Percentiles rank a stretch among this genome's conserved stretches.
Conservation (phyloP, 148 eudicot genomes). For the Nyssa sinensis region DNA sequence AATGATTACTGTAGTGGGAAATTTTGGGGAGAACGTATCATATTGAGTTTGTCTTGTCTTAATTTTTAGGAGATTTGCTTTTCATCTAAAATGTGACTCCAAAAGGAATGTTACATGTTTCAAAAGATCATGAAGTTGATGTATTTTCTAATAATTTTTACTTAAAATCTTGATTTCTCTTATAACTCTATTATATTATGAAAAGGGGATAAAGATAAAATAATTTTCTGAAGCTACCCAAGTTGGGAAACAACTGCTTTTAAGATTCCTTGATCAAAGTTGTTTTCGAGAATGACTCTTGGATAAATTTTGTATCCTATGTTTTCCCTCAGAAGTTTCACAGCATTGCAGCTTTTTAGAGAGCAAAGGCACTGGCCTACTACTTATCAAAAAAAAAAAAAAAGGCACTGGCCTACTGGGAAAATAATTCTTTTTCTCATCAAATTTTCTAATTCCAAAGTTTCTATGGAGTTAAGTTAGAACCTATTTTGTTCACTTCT, state of each 20-base stretch:
- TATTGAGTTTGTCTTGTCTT: not conserved
- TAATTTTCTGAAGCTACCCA: not conserved
- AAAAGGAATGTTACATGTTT: not conserved
- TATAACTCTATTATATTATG: not conserved
- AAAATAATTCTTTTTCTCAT: too few relatives aligned
- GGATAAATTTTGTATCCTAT: not conserved
- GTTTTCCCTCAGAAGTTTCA: not conserved
- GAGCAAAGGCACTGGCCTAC: not conserved
- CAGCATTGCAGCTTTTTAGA: not conserved
- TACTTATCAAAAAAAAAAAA: too few relatives aligned
- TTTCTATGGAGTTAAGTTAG: not conserved
- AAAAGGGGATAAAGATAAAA: not conserved
- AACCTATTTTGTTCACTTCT: not conserved
- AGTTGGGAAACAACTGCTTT: not conserved
- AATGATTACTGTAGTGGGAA: not conserved
- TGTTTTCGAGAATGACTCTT: not conserved
- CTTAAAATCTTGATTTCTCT: not conserved
- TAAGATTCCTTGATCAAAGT: constrained; percentile 6
- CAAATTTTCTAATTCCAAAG: not conserved
- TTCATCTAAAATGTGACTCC: too few relatives aligned
- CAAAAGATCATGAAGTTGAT: not conserved
- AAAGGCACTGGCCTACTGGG: not conserved
- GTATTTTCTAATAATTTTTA: not conserved
- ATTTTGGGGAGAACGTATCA: not conserved
- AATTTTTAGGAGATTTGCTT: too few relatives aligned